These are phyloP conservation scores for Groenewaldozyma sp. DNA, from an alignment of 1,139 yeast genomes.

Conservation along the genomic window DNA sequence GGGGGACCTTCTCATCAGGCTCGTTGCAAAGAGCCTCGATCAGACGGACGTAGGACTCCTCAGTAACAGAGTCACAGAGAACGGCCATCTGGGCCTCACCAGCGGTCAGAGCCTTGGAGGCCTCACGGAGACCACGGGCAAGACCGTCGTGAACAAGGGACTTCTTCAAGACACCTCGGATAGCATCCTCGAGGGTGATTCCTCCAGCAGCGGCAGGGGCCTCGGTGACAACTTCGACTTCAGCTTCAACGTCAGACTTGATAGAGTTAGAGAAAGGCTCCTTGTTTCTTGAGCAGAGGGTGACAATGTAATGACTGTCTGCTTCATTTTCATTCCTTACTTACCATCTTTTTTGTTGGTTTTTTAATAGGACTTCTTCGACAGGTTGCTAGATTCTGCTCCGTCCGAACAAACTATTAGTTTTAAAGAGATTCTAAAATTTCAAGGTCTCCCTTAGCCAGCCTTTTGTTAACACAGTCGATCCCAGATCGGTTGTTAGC, in stretches of 20 bases:
- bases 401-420: conserved; percentile 28
- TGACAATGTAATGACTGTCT: not conserved
- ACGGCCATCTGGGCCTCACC: conserved; percentile 98
- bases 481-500: no score
- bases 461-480: no score
- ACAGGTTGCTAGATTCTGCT: conserved; percentile 25
- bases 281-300: not conserved
- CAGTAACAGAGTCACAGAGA: conserved; percentile 97
- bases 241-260: conserved; percentile 31
- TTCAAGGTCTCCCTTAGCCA: no score
- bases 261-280: conserved; percentile 3
- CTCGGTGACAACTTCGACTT: conserved; percentile 78
- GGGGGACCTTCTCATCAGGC: conserved; percentile 93
- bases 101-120: conserved; percentile 91
- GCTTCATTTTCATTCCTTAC: conserved; percentile 4
- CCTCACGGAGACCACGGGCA: conserved; percentile 99
- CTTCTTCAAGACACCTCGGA: conserved; percentile 96
- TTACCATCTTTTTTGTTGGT: conserved; percentile 17
- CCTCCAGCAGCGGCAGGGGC: conserved; percentile 66
- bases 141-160: conserved; percentile 98
- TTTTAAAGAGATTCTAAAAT: no score
- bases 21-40: conserved; percentile 99
- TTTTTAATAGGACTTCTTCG: conserved; percentile 28
- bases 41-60: conserved; percentile 92
- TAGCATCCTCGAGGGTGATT: conserved; percentile 96